Conservation (phyloP, 1,284 basidiomycete species). For the Exobasidium rhododendri region DNA sequence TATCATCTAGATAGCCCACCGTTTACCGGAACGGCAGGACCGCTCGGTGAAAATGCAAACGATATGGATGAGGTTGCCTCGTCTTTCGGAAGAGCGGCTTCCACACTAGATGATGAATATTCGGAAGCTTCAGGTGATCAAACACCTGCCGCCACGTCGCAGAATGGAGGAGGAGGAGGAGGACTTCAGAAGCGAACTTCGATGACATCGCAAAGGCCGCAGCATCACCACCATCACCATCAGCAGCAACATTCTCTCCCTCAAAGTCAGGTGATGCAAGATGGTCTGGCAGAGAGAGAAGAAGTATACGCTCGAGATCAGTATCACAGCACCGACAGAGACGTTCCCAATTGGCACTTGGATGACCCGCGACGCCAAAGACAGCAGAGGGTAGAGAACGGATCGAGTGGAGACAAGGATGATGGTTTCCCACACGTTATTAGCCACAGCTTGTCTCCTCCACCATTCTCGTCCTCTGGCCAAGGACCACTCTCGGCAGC, state of each 20-base stretch:
- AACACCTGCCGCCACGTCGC: not conserved
- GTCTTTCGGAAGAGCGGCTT: not conserved
- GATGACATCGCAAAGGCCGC: no score
- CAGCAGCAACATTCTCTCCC: not conserved
- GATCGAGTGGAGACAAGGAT: not conserved
- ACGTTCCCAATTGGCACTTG: slow-evolving; percentile 5
- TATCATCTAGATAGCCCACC: slow-evolving; percentile 53
- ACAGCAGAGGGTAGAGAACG: not conserved
- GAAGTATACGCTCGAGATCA: not conserved
- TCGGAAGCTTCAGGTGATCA: not conserved
- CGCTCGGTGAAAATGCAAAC: not conserved
- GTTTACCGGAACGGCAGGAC: slow-evolving; percentile 47
- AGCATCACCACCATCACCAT: no score
- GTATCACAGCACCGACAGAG: slow-evolving; percentile 3
- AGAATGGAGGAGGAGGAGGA: not conserved
- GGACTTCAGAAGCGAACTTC: not conserved
- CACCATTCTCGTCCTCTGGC: slow-evolving; percentile 9
- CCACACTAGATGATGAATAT: not conserved
- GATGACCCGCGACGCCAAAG: not conserved
- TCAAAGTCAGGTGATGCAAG: not conserved
- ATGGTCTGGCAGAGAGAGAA: not conserved
- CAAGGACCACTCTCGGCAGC: slow-evolving; percentile 5
- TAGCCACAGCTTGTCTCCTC: slow-evolving; percentile 1
- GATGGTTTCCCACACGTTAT: not conserved
- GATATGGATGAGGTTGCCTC: not conserved